These are phyloP conservation scores for Gossypium ekmanianum DNA, from an alignment of 345 rosid species.

Conservation along the genomic window DNA sequence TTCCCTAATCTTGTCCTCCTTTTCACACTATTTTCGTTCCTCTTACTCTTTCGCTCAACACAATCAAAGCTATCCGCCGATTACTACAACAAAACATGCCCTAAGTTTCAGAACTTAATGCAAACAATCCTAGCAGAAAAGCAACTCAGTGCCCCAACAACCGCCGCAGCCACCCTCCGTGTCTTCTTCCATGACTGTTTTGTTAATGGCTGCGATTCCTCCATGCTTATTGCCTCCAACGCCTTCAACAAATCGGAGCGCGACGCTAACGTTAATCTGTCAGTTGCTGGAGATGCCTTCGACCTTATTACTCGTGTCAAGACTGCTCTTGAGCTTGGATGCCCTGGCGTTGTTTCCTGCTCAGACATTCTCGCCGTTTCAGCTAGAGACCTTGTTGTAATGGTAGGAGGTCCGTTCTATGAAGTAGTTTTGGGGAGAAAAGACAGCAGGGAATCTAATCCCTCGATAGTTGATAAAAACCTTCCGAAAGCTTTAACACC, in stretches of 20 bases:
- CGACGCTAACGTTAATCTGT: constrained; percentile 46
- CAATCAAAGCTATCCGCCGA: constrained; percentile 22
- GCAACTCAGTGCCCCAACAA: constrained; percentile 53
- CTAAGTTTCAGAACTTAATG: constrained; percentile 41
- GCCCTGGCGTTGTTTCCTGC: constrained; percentile 64
- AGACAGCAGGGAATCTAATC: constrained; percentile 48
- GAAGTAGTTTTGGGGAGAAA: constrained; percentile 49
- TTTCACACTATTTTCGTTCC: not conserved
- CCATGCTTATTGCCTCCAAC: constrained; percentile 57
- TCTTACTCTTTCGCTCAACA: not conserved
- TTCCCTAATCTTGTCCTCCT: not conserved
- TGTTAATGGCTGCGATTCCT: constrained; percentile 73
- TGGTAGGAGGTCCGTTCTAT: constrained; percentile 68
- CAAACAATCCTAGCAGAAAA: constrained; percentile 36
- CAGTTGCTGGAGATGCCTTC: constrained; percentile 75
- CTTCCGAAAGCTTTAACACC: constrained; percentile 38
- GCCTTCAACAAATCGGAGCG: constrained; percentile 59
- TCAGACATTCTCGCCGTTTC: constrained; percentile 62
- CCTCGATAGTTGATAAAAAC: constrained; percentile 32
- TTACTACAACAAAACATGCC: constrained; percentile 60
- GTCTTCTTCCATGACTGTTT: constrained; percentile 74
- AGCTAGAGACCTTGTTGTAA: constrained; percentile 53
- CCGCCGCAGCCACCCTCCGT: constrained; percentile 69
- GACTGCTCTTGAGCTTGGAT: constrained; percentile 63
- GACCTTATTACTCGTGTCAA: constrained; percentile 55